Conservation (phyloP, 202 grass and related monocot species). For the Elaeis oleifera region DNA sequence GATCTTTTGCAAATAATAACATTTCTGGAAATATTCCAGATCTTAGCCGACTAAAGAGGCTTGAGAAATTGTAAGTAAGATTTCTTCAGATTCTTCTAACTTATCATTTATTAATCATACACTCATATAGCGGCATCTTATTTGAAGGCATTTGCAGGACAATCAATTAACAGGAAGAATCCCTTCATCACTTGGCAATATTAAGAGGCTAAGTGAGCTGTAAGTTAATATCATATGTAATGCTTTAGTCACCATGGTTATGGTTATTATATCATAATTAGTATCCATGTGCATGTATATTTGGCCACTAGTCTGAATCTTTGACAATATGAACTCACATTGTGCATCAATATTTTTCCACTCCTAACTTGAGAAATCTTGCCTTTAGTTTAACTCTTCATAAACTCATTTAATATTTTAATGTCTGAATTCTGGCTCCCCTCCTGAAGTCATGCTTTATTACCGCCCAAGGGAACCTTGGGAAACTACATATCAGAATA, state of each 20-base stretch:
- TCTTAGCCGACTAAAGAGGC: slow-evolving; percentile 44
- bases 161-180: slow-evolving; percentile 62
- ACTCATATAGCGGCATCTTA: slow-evolving; percentile 21
- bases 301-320: too few relatives aligned
- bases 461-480: too few relatives aligned
- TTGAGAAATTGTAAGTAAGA: slow-evolving; percentile 51
- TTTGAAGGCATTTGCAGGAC: slow-evolving; percentile 70
- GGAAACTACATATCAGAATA: too few relatives aligned
- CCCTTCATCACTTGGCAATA: slow-evolving; percentile 38
- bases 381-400: too few relatives aligned
- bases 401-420: too few relatives aligned
- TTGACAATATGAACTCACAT: too few relatives aligned
- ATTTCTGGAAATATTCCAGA: slow-evolving; percentile 66
- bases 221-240: slow-evolving; percentile 37
- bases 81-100: background rate
- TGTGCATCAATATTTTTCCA: too few relatives aligned
- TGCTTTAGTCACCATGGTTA: slow-evolving; percentile 15
- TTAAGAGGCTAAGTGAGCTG: slow-evolving; percentile 44
- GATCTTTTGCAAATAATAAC: slow-evolving; percentile 74
- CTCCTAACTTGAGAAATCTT: too few relatives aligned
- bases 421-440: too few relatives aligned
- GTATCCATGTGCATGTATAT: background rate
- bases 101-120: slow-evolving; percentile 12
- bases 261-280: slow-evolving; percentile 8
- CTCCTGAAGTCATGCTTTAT: too few relatives aligned